phyloP scores from a whole-genome alignment of 1,284 basidiomycete genomes.

The Papiliotrema nemorosa region DNA sequence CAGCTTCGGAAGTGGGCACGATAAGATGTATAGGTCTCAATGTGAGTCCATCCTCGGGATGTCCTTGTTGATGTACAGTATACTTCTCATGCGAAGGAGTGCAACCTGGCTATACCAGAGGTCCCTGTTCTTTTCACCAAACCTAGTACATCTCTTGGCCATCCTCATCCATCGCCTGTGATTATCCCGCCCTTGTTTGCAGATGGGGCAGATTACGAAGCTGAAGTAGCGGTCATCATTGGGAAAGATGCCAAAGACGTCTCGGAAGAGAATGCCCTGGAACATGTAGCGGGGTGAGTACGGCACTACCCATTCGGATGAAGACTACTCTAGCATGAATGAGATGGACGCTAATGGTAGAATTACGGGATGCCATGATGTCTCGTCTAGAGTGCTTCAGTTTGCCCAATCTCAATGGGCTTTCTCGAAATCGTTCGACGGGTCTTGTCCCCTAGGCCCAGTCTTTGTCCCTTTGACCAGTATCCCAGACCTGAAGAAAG shows the following conservation, averaged over 20 bases:
- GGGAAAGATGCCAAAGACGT: conserved; percentile 77
- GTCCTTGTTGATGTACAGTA: conserved; percentile 31
- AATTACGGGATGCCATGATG: conserved; percentile 49
- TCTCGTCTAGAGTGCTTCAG: conserved; percentile 32
- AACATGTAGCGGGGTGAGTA: conserved; percentile 69
- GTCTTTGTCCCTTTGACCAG: conserved; percentile 38
- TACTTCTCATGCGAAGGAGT: conserved; percentile 46
- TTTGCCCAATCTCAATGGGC: conserved; percentile 29
- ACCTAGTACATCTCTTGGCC: conserved; percentile 32
- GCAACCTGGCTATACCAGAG: conserved; percentile 31
- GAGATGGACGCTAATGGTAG: conserved; percentile 37
- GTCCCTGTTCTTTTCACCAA: conserved; percentile 45
- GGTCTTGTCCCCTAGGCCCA: conserved; percentile 50
- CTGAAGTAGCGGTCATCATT: conserved; percentile 80
- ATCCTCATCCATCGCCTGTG: conserved; percentile 36
- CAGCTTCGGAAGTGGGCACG: conserved; percentile 37
- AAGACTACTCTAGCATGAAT: conserved; percentile 20
- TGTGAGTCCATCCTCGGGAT: conserved; percentile 21
- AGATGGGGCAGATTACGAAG: conserved; percentile 78
- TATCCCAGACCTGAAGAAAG: conserved; percentile 23
- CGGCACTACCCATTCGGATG: background rate
- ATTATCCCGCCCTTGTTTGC: conserved; percentile 57
- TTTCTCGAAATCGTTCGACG: conserved; percentile 44
- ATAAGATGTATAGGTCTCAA: conserved; percentile 47
- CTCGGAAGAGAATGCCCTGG: conserved; percentile 67